Conservation (phyloP, 2,329 filamentous ascomycete species). For the Penicillium verrucosum region DNA sequence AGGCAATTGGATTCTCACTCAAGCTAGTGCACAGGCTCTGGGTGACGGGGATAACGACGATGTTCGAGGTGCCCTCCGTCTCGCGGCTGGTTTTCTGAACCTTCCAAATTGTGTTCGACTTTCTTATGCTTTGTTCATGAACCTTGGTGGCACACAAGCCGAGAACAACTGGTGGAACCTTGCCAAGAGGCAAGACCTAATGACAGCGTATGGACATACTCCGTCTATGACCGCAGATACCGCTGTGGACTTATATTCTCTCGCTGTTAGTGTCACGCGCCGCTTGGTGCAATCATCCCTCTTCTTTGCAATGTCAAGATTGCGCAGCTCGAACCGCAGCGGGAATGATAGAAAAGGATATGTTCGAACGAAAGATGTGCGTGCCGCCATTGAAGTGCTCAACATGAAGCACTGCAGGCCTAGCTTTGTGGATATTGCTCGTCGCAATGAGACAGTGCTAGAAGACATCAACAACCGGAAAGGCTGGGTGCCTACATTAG, state of each 20-base stretch:
- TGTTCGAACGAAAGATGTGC: slow-evolving; percentile 51
- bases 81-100: slow-evolving; percentile 58
- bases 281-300: slow-evolving; percentile 67
- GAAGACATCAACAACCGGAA: slow-evolving; percentile 38
- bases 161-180: slow-evolving; percentile 65
- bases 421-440: slow-evolving; percentile 53
- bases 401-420: slow-evolving; percentile 47
- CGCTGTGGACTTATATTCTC: slow-evolving; percentile 69
- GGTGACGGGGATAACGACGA: slow-evolving; percentile 27
- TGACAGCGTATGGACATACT: slow-evolving; percentile 36
- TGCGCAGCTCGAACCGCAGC: slow-evolving; percentile 50
- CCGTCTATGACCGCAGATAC: slow-evolving; percentile 73
- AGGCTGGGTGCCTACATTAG: slow-evolving; percentile 17
- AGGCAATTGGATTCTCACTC: slow-evolving; percentile 63
- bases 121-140: slow-evolving; percentile 72
- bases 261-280: slow-evolving; percentile 65
- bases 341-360: slow-evolving; percentile 30
- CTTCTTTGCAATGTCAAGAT: slow-evolving; percentile 66
- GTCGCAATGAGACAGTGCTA: slow-evolving; percentile 53
- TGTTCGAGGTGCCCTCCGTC: slow-evolving; percentile 39
- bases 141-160: slow-evolving; percentile 52
- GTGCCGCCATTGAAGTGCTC: slow-evolving; percentile 54
- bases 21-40: slow-evolving; percentile 30
- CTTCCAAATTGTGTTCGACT: slow-evolving; percentile 61
- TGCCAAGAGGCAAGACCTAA: slow-evolving; percentile 45